Evolutionary conservation across 768 basidiomycete species (phyloP).

Genomic region (Chalciporus sphaerocephalus): DNA sequence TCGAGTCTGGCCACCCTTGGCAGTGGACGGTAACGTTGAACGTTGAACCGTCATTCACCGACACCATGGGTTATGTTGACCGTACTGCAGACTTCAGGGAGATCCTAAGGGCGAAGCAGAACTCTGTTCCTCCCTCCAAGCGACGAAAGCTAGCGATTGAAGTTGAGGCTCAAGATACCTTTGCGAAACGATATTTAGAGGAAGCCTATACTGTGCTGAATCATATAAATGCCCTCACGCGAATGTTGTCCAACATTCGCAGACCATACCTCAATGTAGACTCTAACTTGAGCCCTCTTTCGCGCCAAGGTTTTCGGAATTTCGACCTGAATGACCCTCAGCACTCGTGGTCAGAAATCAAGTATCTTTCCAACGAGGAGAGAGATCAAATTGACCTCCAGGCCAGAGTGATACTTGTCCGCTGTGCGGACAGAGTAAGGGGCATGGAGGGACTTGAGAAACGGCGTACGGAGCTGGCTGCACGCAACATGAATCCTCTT

Average conservation of each 20-base stretch:
- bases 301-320: slow-evolving; percentile 46
- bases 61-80: slow-evolving; percentile 52
- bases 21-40: too few relatives aligned
- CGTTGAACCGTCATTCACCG: neutral
- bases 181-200: slow-evolving; percentile 63
- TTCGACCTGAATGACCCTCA: slow-evolving; percentile 53
- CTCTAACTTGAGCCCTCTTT: slow-evolving; percentile 47
- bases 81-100: slow-evolving; percentile 61
- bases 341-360: slow-evolving; percentile 59
- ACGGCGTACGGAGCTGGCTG: slow-evolving; percentile 61
- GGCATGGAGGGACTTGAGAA: slow-evolving; percentile 87
- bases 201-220: slow-evolving; percentile 76
- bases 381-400: slow-evolving; percentile 95
- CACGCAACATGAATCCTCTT: slow-evolving; percentile 61
- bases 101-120: slow-evolving; percentile 46
- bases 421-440: slow-evolving; percentile 82
- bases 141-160: slow-evolving; percentile 44
- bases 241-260: slow-evolving; percentile 72
- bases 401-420: slow-evolving; percentile 76
- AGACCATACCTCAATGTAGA: slow-evolving; percentile 85
- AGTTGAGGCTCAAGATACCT: slow-evolving; percentile 35
- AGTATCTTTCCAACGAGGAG: slow-evolving; percentile 81
- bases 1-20: too few relatives aligned
- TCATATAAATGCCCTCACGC: slow-evolving; percentile 65
- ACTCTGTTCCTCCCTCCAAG: slow-evolving; percentile 41